Evolutionary conservation across 164 flowering plant species (phyloP).

Genomic region (Paratinospora sagittata): DNA sequence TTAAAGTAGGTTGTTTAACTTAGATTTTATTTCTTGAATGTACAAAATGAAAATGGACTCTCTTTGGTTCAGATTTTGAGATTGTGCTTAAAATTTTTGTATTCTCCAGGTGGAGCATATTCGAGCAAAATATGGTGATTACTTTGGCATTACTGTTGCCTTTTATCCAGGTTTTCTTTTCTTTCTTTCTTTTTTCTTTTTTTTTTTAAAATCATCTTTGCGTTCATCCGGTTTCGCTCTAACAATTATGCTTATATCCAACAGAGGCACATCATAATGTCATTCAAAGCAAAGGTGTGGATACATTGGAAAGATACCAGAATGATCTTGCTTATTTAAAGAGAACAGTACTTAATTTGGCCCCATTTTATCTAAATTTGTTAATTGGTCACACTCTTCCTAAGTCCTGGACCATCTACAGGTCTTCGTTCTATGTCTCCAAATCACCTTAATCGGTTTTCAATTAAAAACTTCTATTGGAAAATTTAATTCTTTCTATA

Average conservation of each 20-base stretch:
- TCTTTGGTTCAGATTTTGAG: slow-evolving; percentile 5
- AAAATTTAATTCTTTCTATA: too few relatives aligned
- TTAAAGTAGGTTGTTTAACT: too few relatives aligned
- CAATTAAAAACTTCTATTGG: too few relatives aligned
- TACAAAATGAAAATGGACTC: not conserved
- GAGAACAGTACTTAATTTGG: slow-evolving; percentile 45
- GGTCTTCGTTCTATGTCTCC: too few relatives aligned
- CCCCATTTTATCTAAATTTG: too few relatives aligned
- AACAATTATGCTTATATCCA: not conserved
- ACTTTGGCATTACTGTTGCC: slow-evolving; percentile 95
- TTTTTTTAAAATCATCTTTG: too few relatives aligned
- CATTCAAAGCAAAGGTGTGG: slow-evolving; percentile 55
- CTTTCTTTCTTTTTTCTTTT: too few relatives aligned
- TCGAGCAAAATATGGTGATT: slow-evolving; percentile 65
- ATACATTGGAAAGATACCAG: slow-evolving; percentile 54
- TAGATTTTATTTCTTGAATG: too few relatives aligned
- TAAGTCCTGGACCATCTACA: too few relatives aligned
- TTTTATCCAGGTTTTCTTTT: slow-evolving; percentile 73
- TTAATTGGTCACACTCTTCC: too few relatives aligned
- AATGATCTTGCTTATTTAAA: slow-evolving; percentile 81
- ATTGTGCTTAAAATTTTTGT: not conserved
- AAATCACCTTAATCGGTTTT: too few relatives aligned
- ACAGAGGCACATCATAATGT: slow-evolving; percentile 96
- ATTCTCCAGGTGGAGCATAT: slow-evolving; percentile 90
- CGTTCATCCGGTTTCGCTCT: not conserved